Base-by-base conservation (phyloP, 768 basidiomycete genomes). In the Chalciporus sphaerocephalus region DNA sequence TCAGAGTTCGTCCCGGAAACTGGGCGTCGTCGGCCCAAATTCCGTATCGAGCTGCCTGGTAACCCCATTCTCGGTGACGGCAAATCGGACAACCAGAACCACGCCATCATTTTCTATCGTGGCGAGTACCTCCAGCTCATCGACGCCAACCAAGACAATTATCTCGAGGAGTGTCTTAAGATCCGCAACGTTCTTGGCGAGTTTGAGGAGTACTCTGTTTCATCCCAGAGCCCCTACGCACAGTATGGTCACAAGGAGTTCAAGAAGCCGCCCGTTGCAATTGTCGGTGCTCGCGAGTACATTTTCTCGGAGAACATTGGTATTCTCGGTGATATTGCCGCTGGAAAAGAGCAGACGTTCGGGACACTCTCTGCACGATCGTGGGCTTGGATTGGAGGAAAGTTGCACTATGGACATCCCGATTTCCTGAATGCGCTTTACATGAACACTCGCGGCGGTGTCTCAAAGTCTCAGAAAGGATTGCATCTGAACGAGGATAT, bases 221-320 rank as follows among this genome's bases (percentile, higher is more conserved):
- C 92, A 18, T 82, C 72, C 49, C 87, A 93, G 70, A 92, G 84
- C 56, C 96, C 96, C 5, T 98, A 99, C 65, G 84, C 87, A 6
- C 87, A 87, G 50, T 92, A 87, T 80, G 83, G 83, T 49, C 83
- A 87, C 59, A 84, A 88, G 66, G 91, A 96, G 55, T 91, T 95
- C 77, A 81, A 81, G 62, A 79, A 80, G 50, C 67, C 89, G 17
- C 96, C 96, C 15, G 87, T 98, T 17, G 95, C 96, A 13, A 99
- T 99, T 52, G 89, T 99, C 52, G 96, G 95, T 67, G 95, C 96
- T 9, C 84, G 96, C 70, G 95, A 99, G 75, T 99, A 99, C 69
- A 97, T 99, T 65, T 99, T 99, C 73, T 98, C 96, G 42, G 96
- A 99, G 73, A 97, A 97, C 64, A 98, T 98, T 52, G 96, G 96